Base-by-base conservation (phyloP, 495 filamentous ascomycete species). In the Talaromyces borbonicus region DNA sequence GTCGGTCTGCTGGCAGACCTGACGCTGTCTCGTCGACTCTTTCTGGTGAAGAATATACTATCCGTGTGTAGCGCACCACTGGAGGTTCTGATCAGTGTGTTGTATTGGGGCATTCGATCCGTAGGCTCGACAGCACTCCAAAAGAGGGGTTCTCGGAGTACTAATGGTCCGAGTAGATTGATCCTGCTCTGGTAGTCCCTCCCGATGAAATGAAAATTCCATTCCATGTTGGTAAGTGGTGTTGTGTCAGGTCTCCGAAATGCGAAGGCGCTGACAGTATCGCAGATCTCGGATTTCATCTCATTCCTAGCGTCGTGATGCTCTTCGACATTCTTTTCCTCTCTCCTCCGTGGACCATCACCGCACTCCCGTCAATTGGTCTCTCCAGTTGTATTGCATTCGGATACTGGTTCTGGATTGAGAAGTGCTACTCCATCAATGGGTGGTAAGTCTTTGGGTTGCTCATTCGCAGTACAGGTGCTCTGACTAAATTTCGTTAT, bases 321-420 rank as follows among this genome's bases (percentile, higher is more conserved):
- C 55, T 78, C 18, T 50, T 81, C 36, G 89, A 94, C 55, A 55
- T 89, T 1, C 67, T 95, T 0, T 65, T 92, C 19, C 65, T 94
- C 9, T 83, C 79, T 12, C 89, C 89, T 5, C 89, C 89, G 0
- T 94, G 85, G 84, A 83, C 81, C 0, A 76, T 88, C 31, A 67
- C 69, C 22, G 66, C 68, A 8, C 53, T 81, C 0, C 74, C 78
- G 3, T 74, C 82, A 0, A 65, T 89, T 33, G 68, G 69, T 0
- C 50, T 88, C 32, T 87, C 81, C 45, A 68, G 70, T 24, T 52
- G 56, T 14, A 66, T 93, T 47, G 86, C 85, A 1, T 76, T 87
- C 44, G 62, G 67, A 11, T 95, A 95, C 61, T 95, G 86, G 86
- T 74, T 81, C 47, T 94, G 89, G 89, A 75, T 94, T 5, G 87